Conservation (phyloP, 768 basidiomycete genomes). For the Sporobolomyces phaffii region DNA sequence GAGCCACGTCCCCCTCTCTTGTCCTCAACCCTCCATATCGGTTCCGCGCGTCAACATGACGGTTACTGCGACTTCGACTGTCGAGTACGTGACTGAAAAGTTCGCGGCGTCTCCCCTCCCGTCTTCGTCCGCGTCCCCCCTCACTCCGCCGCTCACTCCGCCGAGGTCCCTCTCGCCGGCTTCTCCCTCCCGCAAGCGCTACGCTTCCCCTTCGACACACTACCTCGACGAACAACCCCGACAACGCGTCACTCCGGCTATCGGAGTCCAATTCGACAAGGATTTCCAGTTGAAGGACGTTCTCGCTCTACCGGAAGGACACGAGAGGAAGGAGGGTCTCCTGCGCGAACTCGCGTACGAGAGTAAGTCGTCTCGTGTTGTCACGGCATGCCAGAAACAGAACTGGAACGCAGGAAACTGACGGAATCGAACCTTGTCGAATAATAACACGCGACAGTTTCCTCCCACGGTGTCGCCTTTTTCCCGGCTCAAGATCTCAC, state of each 20-base stretch:
- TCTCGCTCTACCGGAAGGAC: constrained; percentile 12
- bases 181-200: background rate
- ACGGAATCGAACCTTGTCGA: no score
- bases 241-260: constrained; percentile 6
- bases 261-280: constrained; percentile 17
- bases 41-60: background rate
- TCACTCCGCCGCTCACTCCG: background rate
- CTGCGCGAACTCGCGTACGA: constrained; percentile 32
- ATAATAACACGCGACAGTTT: no score
- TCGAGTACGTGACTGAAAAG: background rate
- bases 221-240: constrained; percentile 13
- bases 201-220: background rate
- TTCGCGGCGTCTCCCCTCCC: background rate
- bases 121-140: background rate
- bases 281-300: constrained; percentile 24
- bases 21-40: background rate
- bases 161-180: constrained; percentile 1
- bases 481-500: constrained; percentile 45
- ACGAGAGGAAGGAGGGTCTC: constrained; percentile 13
- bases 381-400: no score
- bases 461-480: constrained; percentile 46
- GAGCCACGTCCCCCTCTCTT: background rate
- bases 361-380: constrained; percentile 16
- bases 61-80: background rate
- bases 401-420: no score